Evolutionary conservation across 1,139 yeast species (phyloP), one percentile per base, ranked within the genome.

Genomic region (Saccharomyces hybrid): DNA sequence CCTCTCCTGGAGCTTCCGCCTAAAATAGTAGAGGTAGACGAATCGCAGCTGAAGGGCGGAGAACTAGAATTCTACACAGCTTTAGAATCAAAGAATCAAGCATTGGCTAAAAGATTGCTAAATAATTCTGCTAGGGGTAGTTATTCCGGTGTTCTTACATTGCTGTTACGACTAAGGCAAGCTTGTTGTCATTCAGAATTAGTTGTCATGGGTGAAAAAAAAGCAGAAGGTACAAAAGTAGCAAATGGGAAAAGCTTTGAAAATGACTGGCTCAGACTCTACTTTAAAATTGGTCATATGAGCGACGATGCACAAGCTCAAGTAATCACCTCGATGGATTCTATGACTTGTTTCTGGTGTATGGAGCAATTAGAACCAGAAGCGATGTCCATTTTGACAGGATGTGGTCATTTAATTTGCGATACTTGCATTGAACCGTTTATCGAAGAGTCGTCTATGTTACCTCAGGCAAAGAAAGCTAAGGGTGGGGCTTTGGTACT

Each of bases 181-280:
- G 95, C 96, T 2, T 88, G 97, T 67, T 84, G 91, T 63, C 98
- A 93, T 70, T 82, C 84, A 47, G 84, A 80, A 62, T 74, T 93
- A 55, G 93, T 89, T 41, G 80, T 82, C 58, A 75, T 86, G 53
- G 91, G 91, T 27, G 80, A 77, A 62, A 68, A 75, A 61, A 77
- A 71, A 57, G 72, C 75, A 13, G 69, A 66, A 20, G 62, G 60
- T n/a, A 56, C 66, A 13, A 65, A 59, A 51, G 65, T 66, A 23
- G 66, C 58, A 2, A 62, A 66, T 54, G 69, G 72, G 51, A 64
- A 63, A 54, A 58, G 62, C 54, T 62, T 64, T 53, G 61, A 63
- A 50, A 60, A 59, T 23, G 66, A 65, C 50, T 63, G 70, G 71
- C 42, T 65, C 27, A 56, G 69, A 27, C 55, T 67, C 38, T 71